Conservation (phyloP, 805 yeast species). For the Dipodascopsis uninucleata region DNA sequence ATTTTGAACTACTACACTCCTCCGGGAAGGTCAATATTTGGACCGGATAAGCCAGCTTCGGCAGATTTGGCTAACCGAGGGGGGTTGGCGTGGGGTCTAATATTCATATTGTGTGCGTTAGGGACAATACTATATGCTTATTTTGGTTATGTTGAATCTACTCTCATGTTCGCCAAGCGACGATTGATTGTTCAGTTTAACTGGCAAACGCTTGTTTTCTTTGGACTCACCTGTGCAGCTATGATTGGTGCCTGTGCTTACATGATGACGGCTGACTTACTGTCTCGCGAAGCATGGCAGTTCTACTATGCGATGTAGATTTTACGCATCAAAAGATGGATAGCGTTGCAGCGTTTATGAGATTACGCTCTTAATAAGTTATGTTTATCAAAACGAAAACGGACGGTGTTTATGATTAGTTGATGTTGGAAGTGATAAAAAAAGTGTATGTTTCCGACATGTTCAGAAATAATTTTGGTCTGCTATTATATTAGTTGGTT, state of each 20-base stretch:
- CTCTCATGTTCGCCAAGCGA: constrained; percentile 18
- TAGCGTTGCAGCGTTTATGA: no score
- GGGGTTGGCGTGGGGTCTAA: constrained; percentile 23
- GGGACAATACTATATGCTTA: constrained; percentile 19
- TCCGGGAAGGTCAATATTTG: constrained; percentile 20
- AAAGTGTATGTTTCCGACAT: no score
- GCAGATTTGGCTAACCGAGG: constrained; percentile 23
- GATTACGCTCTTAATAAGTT: no score
- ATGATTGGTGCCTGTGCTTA: constrained; percentile 16
- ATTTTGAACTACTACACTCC: constrained; percentile 21
- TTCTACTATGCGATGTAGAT: no score
- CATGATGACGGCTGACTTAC: constrained; percentile 25
- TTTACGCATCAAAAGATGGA: no score
- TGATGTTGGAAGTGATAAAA: no score
- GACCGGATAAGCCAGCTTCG: constrained; percentile 10
- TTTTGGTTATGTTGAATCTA: constrained; percentile 15
- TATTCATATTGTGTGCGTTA: constrained; percentile 16
- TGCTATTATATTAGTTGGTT: no score
- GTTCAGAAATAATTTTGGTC: no score
- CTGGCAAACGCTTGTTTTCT: constrained; percentile 18
- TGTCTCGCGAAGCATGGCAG: constrained; percentile 4
- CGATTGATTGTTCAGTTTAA: constrained; percentile 21
- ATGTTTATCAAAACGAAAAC: no score
- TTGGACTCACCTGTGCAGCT: constrained; percentile 13
- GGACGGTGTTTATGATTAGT: no score